Evolutionary conservation across 352 stramenopile genomes (phyloP).

Genomic region (Albugo candida): DNA sequence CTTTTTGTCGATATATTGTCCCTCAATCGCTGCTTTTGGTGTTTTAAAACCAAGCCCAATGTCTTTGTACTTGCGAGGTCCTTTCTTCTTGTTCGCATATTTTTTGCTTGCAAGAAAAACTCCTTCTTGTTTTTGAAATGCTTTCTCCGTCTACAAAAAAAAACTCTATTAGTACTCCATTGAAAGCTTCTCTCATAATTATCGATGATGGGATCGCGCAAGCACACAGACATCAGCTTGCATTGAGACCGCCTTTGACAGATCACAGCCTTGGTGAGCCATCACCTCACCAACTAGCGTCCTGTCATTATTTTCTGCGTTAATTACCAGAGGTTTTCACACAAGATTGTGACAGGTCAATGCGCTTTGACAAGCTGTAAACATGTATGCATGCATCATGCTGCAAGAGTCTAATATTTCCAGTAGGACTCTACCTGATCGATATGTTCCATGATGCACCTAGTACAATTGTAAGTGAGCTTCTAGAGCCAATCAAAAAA

Average conservation of each 20-base stretch:
- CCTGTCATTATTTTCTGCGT: slow-evolving; percentile 5
- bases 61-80: slow-evolving; percentile 92
- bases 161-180: background rate
- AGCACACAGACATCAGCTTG: background rate
- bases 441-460: slow-evolving; percentile 54
- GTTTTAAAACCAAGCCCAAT: slow-evolving; percentile 99
- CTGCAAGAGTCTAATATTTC: background rate
- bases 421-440: slow-evolving; percentile 32
- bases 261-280: slow-evolving; percentile 71
- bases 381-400: background rate
- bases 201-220: background rate
- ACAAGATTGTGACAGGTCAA: background rate
- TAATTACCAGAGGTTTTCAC: background rate
- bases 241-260: slow-evolving; percentile 8
- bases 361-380: background rate
- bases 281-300: slow-evolving; percentile 50
- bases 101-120: slow-evolving; percentile 96
- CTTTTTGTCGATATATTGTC: slow-evolving; percentile 99
- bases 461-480: no score
- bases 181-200: no score
- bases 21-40: slow-evolving; percentile 85
- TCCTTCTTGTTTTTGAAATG: slow-evolving; percentile 98
- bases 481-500: no score
- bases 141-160: slow-evolving; percentile 87
- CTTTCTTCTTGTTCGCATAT: slow-evolving; percentile 86